Evolutionary conservation across 1,284 basidiomycete genomes (phyloP).

Genomic region (Ustilago xerochloae): DNA sequence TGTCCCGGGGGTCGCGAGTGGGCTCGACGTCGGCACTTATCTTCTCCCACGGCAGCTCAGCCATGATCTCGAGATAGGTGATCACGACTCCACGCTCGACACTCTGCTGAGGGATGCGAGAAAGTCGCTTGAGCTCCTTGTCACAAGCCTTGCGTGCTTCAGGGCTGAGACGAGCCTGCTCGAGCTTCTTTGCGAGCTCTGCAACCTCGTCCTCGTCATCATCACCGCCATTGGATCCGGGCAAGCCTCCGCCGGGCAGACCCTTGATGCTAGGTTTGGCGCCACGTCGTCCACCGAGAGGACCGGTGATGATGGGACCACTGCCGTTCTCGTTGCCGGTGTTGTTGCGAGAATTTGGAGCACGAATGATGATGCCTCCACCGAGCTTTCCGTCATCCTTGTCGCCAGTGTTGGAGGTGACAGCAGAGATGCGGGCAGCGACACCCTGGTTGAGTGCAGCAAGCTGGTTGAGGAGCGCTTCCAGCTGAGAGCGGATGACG

Average conservation of each 20-base stretch:
- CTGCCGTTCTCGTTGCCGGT: conserved; percentile 37
- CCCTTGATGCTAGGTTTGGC: conserved; percentile 30
- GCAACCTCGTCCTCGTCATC: conserved; percentile 64
- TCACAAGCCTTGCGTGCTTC: conserved; percentile 66
- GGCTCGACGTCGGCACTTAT: conserved; percentile 53
- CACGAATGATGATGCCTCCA: conserved; percentile 57
- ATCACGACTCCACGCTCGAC: conserved; percentile 67
- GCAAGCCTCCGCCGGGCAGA: conserved; percentile 24
- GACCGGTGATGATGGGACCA: conserved; percentile 42
- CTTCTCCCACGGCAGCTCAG: conserved; percentile 68
- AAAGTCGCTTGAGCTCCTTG: conserved; percentile 65
- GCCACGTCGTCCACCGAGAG: conserved; percentile 38
- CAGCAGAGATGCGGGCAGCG: conserved; percentile 56
- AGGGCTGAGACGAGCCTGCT: conserved; percentile 52
- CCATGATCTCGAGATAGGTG: conserved; percentile 68
- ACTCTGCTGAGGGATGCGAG: conserved; percentile 64
- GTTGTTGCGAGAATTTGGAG: conserved; percentile 45
- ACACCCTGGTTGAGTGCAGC: conserved; percentile 60
- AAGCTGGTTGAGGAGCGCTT: conserved; percentile 61
- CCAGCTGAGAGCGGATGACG: conserved; percentile 62
- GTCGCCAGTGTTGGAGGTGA: conserved; percentile 32
- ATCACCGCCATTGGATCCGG: conserved; percentile 35
- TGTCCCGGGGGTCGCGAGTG: conserved; percentile 20
- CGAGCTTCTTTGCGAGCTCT: conserved; percentile 59
- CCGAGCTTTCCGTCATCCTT: conserved; percentile 38